phyloP scores from a whole-genome alignment of 225 moss, liverwort and hornwort species.

The Pseudoscleropodium purum region DNA sequence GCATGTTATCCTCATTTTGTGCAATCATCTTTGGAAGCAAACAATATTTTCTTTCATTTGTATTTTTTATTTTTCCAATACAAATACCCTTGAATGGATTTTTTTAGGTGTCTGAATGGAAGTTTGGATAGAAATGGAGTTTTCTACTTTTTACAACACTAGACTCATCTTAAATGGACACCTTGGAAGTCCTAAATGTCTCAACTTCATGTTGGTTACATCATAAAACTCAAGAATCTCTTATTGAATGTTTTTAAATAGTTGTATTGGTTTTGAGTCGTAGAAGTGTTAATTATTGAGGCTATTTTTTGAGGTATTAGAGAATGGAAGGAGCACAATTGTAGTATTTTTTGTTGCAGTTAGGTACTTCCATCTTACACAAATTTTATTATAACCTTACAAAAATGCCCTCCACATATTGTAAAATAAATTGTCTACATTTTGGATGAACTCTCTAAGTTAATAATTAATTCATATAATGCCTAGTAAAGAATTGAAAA shows the following conservation, averaged over 20 bases:
- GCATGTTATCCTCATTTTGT: neutral
- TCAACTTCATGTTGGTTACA: neutral
- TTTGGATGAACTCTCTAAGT: neutral
- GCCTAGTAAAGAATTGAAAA: rapidly evolving
- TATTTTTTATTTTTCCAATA: neutral
- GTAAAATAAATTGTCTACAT: neutral
- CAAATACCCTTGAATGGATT: rapidly evolving
- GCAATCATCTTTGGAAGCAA: neutral
- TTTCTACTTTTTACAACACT: rapidly evolving
- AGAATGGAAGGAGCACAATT: no score
- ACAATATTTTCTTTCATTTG: neutral
- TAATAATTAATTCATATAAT: neutral
- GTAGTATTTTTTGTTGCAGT: neutral
- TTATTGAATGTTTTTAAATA: neutral
- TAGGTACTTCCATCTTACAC: no score
- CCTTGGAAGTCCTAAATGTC: no score
- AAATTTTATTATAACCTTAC: neutral
- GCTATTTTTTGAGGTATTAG: no score
- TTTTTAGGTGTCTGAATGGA: neutral
- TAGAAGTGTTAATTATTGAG: no score
- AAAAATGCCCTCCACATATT: rapidly evolving
- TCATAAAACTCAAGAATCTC: neutral
- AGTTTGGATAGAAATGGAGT: neutral
- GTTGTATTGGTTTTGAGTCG: neutral
- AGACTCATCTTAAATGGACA: neutral